Evolutionary conservation across 192 early-diverging fungal genomes (phyloP).

Genomic region (Kappamyces sp.): DNA sequence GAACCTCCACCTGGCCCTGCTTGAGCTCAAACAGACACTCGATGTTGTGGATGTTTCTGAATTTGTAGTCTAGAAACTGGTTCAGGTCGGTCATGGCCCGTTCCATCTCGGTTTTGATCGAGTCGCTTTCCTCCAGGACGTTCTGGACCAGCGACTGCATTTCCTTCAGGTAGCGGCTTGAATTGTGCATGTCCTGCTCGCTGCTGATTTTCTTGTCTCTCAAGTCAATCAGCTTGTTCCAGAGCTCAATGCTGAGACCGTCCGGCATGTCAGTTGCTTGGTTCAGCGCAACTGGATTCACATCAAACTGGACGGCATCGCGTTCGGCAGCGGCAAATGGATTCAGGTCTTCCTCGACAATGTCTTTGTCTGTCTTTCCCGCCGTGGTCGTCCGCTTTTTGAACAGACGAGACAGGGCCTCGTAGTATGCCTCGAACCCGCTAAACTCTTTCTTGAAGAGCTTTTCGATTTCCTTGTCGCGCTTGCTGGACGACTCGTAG

Average conservation of each 20-base stretch:
- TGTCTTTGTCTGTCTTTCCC: conserved; percentile 15
- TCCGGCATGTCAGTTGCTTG: conserved; percentile 35
- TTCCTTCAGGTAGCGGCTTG: conserved; percentile 24
- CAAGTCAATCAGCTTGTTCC: conserved; percentile 45
- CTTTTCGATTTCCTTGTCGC: conserved; percentile 56
- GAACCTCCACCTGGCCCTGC: conserved; percentile 59
- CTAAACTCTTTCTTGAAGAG: conserved; percentile 52
- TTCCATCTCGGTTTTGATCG: conserved; percentile 40
- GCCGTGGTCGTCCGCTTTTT: conserved; percentile 25
- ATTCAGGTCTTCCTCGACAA: conserved; percentile 24
- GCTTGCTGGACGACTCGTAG: conserved; percentile 37
- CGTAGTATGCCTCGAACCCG: conserved; percentile 36
- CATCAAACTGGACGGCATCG: conserved; percentile 12
- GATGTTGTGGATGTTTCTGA: conserved; percentile 46
- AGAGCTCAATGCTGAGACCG: conserved; percentile 36
- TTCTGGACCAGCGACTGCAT: conserved; percentile 37
- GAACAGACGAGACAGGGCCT: conserved; percentile 38
- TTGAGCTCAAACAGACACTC: conserved; percentile 51
- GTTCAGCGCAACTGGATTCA: conserved; percentile 19
- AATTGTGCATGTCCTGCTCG: conserved; percentile 34
- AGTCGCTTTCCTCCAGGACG: conserved; percentile 39
- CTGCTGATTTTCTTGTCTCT: conserved; percentile 38
- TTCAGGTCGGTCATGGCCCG: conserved; percentile 33
- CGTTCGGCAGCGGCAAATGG: conserved; percentile 21
- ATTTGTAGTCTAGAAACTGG: conserved; percentile 46